Base-by-base conservation (phyloP, 2,329 filamentous ascomycete genomes). In the Cytospora chrysosperma region DNA sequence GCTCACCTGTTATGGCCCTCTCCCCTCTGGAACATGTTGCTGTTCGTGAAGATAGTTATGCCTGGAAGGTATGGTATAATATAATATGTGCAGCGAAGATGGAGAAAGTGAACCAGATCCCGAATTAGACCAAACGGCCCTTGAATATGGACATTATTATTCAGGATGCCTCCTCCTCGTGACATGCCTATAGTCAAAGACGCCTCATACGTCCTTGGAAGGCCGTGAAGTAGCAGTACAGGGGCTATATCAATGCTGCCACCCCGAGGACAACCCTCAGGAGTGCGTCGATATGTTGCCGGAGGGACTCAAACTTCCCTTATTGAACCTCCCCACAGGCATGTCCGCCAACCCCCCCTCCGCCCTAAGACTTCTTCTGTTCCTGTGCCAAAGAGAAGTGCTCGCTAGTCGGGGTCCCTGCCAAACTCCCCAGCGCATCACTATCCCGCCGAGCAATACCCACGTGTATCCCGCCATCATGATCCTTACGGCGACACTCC, bases 401-500 rank as follows among this genome's bases (percentile, higher is more conserved):
- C 69, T 78, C 75, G 34, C 79, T 75, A 2, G 77, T 77, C 26
- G 82, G 81, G 52, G 77, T 82, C 12, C 76, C 78, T 1, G 77
- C 79, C 64, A 84, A 68, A 70, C 81, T 84, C 34, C 78, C 82
- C 37, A 84, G 74, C 3, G 75, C 78, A 32, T 82, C 79, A 67
- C 81, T 83, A 66, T 82, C 81, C 51, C 72, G 74, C 58, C 76
- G 70, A 1, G 72, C 72, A 8, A 65, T 65, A n/a, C 65, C 68
- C 43, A 13, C 43, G 13, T 24, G 43, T 19, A 47, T 24, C 17
- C 28, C 54, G 27, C 19, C 65, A 63, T 49, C 43, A 55, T 24
- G 64, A 37, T 32, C 62, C 24, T 57, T 47, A 13, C 24, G 24
- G 21, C 54, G 60, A 37, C 57, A 56, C 43, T 67, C 63, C 10